These are phyloP conservation scores for Daedaleopsis nitida DNA, from an alignment of 768 basidiomycete genomes.

Conservation along the genomic window DNA sequence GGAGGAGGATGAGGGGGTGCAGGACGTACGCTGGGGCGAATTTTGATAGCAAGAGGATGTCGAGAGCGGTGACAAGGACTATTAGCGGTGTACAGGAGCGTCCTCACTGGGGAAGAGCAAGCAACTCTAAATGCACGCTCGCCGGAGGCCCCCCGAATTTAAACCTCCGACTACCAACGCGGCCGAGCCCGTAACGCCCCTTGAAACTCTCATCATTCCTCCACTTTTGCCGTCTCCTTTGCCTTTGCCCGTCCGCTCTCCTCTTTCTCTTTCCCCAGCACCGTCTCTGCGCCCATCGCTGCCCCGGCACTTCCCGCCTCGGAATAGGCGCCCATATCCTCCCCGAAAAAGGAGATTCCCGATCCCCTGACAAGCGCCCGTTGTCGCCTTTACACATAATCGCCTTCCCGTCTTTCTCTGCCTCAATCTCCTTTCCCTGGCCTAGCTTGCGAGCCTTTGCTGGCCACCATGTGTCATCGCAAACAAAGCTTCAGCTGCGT, in stretches of 20 bases:
- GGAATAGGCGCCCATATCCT: conserved; percentile 8
- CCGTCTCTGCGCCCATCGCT: not conserved
- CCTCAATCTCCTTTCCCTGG: conserved; percentile 1
- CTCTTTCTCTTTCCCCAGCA: not conserved
- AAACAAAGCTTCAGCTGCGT: not conserved
- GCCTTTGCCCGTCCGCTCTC: conserved; percentile 3
- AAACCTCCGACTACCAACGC: conserved; percentile 27
- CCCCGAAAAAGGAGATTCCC: conserved; percentile 19
- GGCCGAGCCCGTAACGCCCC: conserved; percentile 27
- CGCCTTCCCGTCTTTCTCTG: conserved; percentile 2
- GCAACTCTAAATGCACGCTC: conserved; percentile 29
- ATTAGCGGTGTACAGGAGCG: conserved; percentile 37
- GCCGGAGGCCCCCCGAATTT: conserved; percentile 31
- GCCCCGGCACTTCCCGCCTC: not conserved
- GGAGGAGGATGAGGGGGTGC: conserved; percentile 4
- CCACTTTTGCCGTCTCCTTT: conserved; percentile 20
- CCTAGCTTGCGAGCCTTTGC: no score
- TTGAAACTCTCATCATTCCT: conserved; percentile 24
- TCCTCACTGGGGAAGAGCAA: conserved; percentile 24
- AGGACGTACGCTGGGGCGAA: conserved; percentile 27
- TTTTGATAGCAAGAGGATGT: conserved; percentile 30
- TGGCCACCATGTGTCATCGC: not conserved
- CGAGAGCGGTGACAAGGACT: conserved; percentile 26
- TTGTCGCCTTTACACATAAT: conserved; percentile 12
- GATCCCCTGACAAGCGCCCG: not conserved